These are phyloP conservation scores for Alternaria incomplexa DNA, from an alignment of 2,329 filamentous ascomycete genomes.

Conservation along the genomic window DNA sequence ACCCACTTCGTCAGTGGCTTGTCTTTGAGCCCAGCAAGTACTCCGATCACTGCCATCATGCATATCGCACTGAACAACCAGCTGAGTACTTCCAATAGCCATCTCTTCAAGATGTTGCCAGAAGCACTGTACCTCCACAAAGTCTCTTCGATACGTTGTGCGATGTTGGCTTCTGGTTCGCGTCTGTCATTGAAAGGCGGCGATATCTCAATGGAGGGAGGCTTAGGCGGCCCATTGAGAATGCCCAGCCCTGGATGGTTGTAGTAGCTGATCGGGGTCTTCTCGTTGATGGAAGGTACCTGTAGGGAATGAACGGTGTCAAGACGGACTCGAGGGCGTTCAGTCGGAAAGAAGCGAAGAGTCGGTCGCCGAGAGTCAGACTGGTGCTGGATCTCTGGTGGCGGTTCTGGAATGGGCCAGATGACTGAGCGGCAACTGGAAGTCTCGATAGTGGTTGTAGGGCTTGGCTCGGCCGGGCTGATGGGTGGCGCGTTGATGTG, in stretches of 20 bases:
- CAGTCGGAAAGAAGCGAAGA: conserved; percentile 23
- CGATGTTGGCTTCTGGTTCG: conserved; percentile 16
- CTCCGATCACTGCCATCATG: conserved; percentile 27
- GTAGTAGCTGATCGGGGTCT: conserved; percentile 4
- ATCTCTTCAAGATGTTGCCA: conserved; percentile 26
- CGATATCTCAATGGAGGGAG: conserved; percentile 15
- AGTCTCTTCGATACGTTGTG: conserved; percentile 29
- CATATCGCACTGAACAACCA: conserved; percentile 34
- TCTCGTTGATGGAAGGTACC: conserved; percentile 15
- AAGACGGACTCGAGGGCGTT: conserved; percentile 19
- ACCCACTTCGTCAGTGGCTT: conserved; percentile 16
- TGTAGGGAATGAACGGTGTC: conserved; percentile 8
- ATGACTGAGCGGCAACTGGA: conserved; percentile 21
- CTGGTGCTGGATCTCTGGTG: conserved; percentile 21
- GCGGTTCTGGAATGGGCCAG: conserved; percentile 28
- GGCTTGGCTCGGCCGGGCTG: conserved; percentile 7
- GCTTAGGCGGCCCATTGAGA: neutral
- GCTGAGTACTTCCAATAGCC: conserved; percentile 34
- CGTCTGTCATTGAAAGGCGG: conserved; percentile 8
- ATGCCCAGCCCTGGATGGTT: conserved; percentile 14
- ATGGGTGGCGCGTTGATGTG: neutral
- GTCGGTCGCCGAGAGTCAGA: conserved; percentile 3
- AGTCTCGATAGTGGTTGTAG: conserved; percentile 28
- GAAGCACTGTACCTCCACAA: conserved; percentile 25
- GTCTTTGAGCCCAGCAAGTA: conserved; percentile 16